Percentiles rank a stretch among this genome's conserved stretches.
Conservation (phyloP, 306 rosid species). For the Malus fusca region DNA sequence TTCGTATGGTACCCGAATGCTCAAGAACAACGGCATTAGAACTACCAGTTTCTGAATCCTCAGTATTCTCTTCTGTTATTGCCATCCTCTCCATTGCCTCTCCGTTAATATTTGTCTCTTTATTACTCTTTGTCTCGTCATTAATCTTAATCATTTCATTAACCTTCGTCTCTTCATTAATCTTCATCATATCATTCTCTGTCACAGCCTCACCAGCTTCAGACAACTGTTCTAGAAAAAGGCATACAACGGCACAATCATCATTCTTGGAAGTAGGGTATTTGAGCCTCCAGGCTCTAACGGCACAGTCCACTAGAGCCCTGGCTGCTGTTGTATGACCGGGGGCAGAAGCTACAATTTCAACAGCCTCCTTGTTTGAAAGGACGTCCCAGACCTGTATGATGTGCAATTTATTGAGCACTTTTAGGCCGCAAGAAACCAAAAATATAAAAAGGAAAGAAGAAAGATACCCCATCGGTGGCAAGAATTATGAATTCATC, state of each 20-base stretch:
- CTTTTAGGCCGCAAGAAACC: background rate
- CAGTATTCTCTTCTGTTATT: slow-evolving; percentile 1
- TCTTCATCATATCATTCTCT: slow-evolving; percentile 5
- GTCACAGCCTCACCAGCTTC: background rate
- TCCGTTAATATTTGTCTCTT: background rate
- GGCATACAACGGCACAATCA: slow-evolving; percentile 57
- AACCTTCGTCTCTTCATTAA: background rate
- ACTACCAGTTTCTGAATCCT: background rate
- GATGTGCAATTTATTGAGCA: background rate
- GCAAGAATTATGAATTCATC: slow-evolving; percentile 50
- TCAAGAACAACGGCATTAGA: slow-evolving; percentile 9
- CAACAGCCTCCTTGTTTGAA: slow-evolving; percentile 45
- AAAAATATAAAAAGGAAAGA: background rate
- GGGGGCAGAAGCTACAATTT: slow-evolving; percentile 53
- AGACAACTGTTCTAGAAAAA: slow-evolving; percentile 30
- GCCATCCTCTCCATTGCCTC: slow-evolving; percentile 11
- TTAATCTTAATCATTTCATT: background rate
- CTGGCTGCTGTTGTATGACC: slow-evolving; percentile 41
- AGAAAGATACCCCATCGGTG: slow-evolving; percentile 47
- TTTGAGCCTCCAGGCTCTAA: slow-evolving; percentile 50
- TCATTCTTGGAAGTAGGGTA: slow-evolving; percentile 55
- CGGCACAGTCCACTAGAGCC: slow-evolving; percentile 48
- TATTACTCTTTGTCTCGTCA: background rate
- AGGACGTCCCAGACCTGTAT: slow-evolving; percentile 55
- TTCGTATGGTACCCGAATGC: slow-evolving; percentile 9